Conservation (phyloP, 805 yeast species). For the Spathaspora girioi region DNA sequence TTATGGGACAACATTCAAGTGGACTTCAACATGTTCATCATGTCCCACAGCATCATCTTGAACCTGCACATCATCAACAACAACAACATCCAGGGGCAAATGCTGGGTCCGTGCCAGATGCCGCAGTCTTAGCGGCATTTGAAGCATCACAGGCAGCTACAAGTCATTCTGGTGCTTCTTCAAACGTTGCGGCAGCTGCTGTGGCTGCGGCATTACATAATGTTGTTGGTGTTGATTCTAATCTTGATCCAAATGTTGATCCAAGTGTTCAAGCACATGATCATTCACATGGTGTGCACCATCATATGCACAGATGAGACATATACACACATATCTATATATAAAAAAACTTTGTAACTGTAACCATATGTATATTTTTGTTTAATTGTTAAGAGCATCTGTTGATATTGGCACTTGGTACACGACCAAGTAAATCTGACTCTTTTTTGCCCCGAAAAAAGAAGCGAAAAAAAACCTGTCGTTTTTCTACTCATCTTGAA, state of each 20-base stretch:
- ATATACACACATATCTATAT: no score
- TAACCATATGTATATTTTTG: neutral
- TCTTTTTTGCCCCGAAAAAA: neutral
- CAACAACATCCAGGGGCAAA: neutral
- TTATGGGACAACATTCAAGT: neutral
- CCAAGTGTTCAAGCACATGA: slow-evolving; percentile 42
- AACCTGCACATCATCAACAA: slow-evolving; percentile 1
- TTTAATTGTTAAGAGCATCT: neutral
- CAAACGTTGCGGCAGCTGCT: slow-evolving; percentile 16
- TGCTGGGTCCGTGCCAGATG: slow-evolving; percentile 24
- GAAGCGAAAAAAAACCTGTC: no score
- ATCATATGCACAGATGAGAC: slow-evolving; percentile 3
- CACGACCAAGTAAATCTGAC: neutral
- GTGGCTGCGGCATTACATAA: slow-evolving; percentile 24
- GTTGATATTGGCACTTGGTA: neutral
- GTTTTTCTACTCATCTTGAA: neutral
- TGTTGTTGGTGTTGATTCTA: slow-evolving; percentile 36
- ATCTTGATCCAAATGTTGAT: slow-evolving; percentile 43
- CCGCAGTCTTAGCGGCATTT: slow-evolving; percentile 42
- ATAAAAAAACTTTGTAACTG: neutral
- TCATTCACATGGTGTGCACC: slow-evolving; percentile 25
- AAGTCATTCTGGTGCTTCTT: neutral
- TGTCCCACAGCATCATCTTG: slow-evolving; percentile 7
- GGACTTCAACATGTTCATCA: slow-evolving; percentile 6
- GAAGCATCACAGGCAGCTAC: slow-evolving; percentile 23